Percentiles rank a stretch among this genome's conserved stretches.
phyloP scores from a whole-genome alignment of 1,284 basidiomycete species.

The Trichosporon coremiiforme region DNA sequence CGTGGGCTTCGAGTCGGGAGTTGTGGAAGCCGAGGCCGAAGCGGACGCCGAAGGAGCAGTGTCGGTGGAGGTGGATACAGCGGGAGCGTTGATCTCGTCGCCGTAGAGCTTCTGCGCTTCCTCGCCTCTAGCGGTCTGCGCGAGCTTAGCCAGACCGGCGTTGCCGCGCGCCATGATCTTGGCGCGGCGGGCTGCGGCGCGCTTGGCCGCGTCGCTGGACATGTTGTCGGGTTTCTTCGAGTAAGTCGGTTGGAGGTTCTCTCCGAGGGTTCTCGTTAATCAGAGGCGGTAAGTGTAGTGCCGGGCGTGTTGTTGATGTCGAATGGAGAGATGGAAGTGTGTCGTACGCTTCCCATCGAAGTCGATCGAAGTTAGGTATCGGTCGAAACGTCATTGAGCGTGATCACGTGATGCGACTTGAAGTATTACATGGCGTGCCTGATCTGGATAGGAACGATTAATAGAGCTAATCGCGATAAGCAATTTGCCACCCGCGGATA shows the following conservation, averaged over 20 bases:
- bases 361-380: not conserved
- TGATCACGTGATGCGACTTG: too few relatives aligned
- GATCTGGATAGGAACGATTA: too few relatives aligned
- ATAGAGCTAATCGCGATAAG: too few relatives aligned
- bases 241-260: not conserved
- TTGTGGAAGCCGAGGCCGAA: not conserved
- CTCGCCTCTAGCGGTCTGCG: conserved; percentile 54
- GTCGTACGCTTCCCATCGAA: not conserved
- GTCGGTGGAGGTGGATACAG: not conserved
- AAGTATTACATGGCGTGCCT: too few relatives aligned
- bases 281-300: not conserved
- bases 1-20: not conserved
- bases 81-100: conserved; percentile 28
- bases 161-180: conserved; percentile 56
- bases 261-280: too few relatives aligned
- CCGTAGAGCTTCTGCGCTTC: conserved; percentile 53
- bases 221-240: conserved; percentile 22
- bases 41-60: not conserved
- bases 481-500: too few relatives aligned
- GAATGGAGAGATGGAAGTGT: not conserved
- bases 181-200: conserved; percentile 55
- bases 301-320: conserved; percentile 8
- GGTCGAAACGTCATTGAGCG: not conserved
- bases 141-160: conserved; percentile 51
- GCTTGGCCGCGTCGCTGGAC: conserved; percentile 46